Percentiles rank a stretch among this genome's conserved stretches.
Evolutionary conservation across 306 rosid genomes (phyloP).

Genomic region (Fagus sylvatica): DNA sequence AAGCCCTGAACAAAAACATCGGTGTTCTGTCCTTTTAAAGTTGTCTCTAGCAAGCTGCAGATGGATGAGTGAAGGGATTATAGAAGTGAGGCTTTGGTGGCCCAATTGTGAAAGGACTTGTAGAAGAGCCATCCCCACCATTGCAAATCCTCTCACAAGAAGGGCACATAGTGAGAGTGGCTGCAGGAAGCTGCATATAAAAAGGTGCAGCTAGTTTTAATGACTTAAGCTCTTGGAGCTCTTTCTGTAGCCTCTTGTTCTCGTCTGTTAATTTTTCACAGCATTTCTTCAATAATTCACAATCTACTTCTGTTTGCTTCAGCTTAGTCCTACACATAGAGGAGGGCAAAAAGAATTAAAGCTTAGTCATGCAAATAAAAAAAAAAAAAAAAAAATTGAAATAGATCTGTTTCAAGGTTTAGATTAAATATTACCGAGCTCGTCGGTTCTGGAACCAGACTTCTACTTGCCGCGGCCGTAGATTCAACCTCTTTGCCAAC

Average conservation of each 20-base stretch:
- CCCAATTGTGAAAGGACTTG: constrained; percentile 23
- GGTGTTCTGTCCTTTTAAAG: constrained; percentile 6
- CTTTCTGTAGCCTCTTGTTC: constrained; percentile 65
- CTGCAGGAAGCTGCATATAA: constrained; percentile 60
- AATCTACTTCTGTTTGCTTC: constrained; percentile 84
- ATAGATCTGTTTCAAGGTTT: neutral
- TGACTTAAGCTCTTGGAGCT: constrained; percentile 68
- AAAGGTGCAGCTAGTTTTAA: constrained; percentile 44
- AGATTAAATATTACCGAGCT: constrained; percentile 56
- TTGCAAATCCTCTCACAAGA: constrained; percentile 60
- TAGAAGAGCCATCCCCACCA: constrained; percentile 27
- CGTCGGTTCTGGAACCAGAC: constrained; percentile 98
- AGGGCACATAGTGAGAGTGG: constrained; percentile 68
- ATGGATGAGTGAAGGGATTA: constrained; percentile 49
- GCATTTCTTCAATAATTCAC: constrained; percentile 63
- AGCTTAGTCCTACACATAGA: constrained; percentile 63
- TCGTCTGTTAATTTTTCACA: constrained; percentile 72
- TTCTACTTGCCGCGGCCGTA: constrained; percentile 86
- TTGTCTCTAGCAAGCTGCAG: constrained; percentile 52
- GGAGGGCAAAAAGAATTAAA: too few relatives aligned
- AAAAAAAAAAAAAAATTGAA: neutral
- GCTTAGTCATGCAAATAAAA: neutral
- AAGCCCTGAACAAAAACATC: constrained; percentile 27
- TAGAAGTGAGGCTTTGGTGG: constrained; percentile 40
- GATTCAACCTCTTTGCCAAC: constrained; percentile 62